phyloP scores from a whole-genome alignment of 441 rosid species.

The Viola pubescens region DNA sequence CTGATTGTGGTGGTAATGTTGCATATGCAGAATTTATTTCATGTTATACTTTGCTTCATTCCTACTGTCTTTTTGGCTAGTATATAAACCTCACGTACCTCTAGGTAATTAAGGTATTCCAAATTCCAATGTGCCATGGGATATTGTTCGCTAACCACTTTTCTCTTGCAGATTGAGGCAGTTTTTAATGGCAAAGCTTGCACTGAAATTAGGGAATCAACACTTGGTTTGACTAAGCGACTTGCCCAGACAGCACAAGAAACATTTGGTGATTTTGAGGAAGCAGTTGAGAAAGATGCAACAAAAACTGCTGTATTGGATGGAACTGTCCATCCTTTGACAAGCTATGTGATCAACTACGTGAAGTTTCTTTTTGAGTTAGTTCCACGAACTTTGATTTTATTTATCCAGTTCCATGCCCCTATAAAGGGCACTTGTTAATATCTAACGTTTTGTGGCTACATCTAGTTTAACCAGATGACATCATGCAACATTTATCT shows the following conservation, averaged over 20 bases:
- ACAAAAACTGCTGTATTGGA: conserved; percentile 87
- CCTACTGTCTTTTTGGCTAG: too few species aligned
- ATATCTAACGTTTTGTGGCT: neutral
- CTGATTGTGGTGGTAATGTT: neutral
- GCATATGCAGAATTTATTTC: neutral
- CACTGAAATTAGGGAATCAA: conserved; percentile 74
- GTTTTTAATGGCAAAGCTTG: conserved; percentile 87
- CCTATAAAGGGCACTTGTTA: neutral
- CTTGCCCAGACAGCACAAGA: conserved; percentile 94
- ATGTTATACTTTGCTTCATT: neutral
- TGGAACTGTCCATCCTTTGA: conserved; percentile 96
- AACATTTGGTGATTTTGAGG: conserved; percentile 95
- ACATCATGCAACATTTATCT: neutral
- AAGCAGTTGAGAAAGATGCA: conserved; percentile 97
- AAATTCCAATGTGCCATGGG: neutral
- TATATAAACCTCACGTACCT: too few species aligned
- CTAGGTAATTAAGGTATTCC: too few species aligned
- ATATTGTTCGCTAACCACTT: neutral
- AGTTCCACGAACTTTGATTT: conserved; percentile 25
- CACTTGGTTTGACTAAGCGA: conserved; percentile 72
- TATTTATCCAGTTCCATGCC: neutral
- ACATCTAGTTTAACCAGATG: neutral
- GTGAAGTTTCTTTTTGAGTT: conserved; percentile 97
- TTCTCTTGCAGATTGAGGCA: conserved; percentile 53
- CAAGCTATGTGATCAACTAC: conserved; percentile 95